A percentile compares a stretch with the other conserved stretches of the same genome.
phyloP scores from a whole-genome alignment of 2,329 filamentous ascomycete species.

The Alternaria dauci region DNA sequence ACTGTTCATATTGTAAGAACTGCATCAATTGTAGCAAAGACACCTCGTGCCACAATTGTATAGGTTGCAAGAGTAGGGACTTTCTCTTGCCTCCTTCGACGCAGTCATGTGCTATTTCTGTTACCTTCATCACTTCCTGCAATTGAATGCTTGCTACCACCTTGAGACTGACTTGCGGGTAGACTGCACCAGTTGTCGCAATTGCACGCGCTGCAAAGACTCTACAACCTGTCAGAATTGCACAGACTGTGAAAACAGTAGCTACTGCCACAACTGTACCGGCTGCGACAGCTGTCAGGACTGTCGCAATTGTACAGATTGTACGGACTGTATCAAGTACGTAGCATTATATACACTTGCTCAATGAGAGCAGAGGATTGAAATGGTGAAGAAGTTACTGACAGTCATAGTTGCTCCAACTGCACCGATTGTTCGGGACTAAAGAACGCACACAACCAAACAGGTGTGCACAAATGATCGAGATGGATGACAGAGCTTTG shows the following conservation, averaged over 20 bases:
- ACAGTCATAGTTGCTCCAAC: conserved; percentile 13
- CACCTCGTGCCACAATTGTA: not conserved
- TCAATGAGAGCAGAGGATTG: not conserved
- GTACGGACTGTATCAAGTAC: conserved; percentile 6
- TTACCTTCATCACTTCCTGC: not conserved
- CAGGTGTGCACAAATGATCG: conserved; percentile 10
- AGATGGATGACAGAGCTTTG: not conserved
- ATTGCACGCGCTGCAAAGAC: conserved; percentile 6
- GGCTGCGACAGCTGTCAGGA: conserved; percentile 4
- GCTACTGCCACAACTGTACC: conserved; percentile 9
- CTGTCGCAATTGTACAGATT: conserved; percentile 8
- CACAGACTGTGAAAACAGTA: conserved; percentile 1
- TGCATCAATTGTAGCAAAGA: not conserved
- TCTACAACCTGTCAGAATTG: conserved; percentile 5
- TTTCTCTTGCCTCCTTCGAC: not conserved
- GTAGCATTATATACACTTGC: not conserved
- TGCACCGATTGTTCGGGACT: conserved; percentile 17
- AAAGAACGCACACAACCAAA: conserved; percentile 14
- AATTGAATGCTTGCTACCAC: not conserved
- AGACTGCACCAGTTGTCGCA: conserved; percentile 10
- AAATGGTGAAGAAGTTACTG: not conserved
- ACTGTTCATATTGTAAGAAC: not conserved
- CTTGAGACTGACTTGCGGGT: not conserved
- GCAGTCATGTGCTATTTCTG: not conserved
- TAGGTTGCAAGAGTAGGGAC: not conserved